Evolutionary conservation across 495 filamentous ascomycete genomes (phyloP).

Genomic region (Aspergillus kassunensis): DNA sequence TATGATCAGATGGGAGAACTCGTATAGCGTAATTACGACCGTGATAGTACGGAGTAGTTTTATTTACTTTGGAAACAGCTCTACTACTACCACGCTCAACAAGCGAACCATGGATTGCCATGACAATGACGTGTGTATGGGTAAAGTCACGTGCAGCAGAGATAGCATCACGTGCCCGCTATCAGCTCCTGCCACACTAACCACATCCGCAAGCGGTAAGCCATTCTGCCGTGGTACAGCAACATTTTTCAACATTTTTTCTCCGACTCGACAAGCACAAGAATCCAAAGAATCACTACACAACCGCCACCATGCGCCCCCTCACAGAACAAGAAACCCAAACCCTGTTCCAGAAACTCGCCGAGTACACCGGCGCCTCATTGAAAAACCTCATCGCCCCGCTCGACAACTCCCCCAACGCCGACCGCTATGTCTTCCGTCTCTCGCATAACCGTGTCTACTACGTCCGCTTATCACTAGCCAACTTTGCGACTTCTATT

Average conservation of each 20-base stretch:
- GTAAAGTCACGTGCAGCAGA: not conserved
- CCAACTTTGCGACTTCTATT: slow-evolving; percentile 84
- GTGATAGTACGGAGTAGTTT: too few relatives aligned
- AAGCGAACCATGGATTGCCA: too few relatives aligned
- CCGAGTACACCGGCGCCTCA: slow-evolving; percentile 74
- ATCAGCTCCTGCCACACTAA: not conserved
- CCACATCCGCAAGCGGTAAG: not conserved
- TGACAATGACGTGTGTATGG: not conserved
- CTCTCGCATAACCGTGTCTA: slow-evolving; percentile 76
- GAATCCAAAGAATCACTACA: not conserved
- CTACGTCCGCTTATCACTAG: slow-evolving; percentile 80
- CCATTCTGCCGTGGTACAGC: slow-evolving; percentile 1
- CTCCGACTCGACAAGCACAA: not conserved
- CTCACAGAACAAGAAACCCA: slow-evolving; percentile 71
- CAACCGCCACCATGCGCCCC: slow-evolving; percentile 55
- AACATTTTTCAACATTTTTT: slow-evolving; percentile 5
- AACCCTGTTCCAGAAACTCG: slow-evolving; percentile 77
- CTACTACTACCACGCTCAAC: too few relatives aligned
- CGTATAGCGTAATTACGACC: too few relatives aligned
- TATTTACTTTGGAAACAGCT: too few relatives aligned
- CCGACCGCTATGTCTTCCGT: slow-evolving; percentile 77
- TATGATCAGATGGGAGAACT: not conserved
- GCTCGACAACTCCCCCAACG: slow-evolving; percentile 51
- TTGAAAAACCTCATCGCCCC: slow-evolving; percentile 77
- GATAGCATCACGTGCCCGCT: too few relatives aligned